Base-by-base conservation (phyloP, 768 basidiomycete species). In the Russula lepida region DNA sequence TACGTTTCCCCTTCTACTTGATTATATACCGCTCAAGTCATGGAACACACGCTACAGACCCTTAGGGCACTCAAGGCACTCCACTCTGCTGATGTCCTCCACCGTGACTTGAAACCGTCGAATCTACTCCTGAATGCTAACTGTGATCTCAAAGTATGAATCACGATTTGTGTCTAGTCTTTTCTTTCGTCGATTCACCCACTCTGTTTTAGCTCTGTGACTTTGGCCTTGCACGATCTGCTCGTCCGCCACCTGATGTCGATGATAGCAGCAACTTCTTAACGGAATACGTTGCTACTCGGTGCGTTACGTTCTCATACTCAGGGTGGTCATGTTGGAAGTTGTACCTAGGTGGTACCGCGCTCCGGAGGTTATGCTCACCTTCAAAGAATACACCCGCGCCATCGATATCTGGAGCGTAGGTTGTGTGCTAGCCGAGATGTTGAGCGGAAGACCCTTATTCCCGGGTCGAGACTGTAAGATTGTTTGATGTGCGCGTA, bases 311-410 rank as follows among this genome's bases (percentile, higher is more conserved):
- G 19, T 23, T 56, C 9, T 19, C 35, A 13, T 52, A 64, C 58
- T 61, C 57, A 54, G 68, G 49, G 64, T 62, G 62, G 19, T 15
- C 27, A 44, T 57, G 25, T 33, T 57, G 28, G 28, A 55, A 44
- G 30, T 35, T 58, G 39, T 25, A 32, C 47, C 39, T 53, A 86
- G 92, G 69, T 98, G 95, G 95, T 98, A 98, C 71, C 85, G 95
- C 32, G 95, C 95, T 0, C 95, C 95, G 0, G 95, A 98, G 72
- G 91, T 98, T 63, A 98, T 98, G 95, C 81, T 98, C 37, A 95
- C 92, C 0, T 98, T 97, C 78, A 93, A 95, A 70, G 87, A 95
- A 76, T 98, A 98, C 71, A 94, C 92, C 6, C 82, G 83, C 35
- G 88, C 88, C 0, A 89, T 92, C 72, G 89, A 92, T 65, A 81